Percentiles rank a stretch among this genome's conserved stretches.
These are phyloP conservation scores for Kwoniella europaea DNA, from an alignment of 768 basidiomycete species.

Conservation along the genomic window DNA sequence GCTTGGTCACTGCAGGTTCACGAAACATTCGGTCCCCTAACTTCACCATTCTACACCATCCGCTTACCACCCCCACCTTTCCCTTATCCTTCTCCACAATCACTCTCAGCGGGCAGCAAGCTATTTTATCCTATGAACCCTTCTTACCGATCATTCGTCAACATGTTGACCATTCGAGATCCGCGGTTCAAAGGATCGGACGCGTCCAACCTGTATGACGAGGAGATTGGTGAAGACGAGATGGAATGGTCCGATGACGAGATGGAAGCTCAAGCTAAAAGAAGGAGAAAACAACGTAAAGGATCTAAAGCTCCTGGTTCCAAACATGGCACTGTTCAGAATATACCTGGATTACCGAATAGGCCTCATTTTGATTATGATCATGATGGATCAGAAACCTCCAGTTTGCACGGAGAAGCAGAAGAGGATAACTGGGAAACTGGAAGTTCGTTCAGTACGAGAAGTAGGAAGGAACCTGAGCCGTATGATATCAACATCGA, in stretches of 20 bases:
- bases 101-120: conserved; percentile 55
- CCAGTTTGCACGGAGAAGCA: conserved; percentile 34
- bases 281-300: conserved; percentile 61
- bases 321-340: neutral
- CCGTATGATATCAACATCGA: conserved; percentile 44
- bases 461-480: conserved; percentile 40
- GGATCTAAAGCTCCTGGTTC: conserved; percentile 5
- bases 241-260: conserved; percentile 96
- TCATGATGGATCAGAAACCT: conserved; percentile 34
- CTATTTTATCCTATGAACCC: conserved; percentile 82
- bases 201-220: conserved; percentile 91
- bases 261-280: conserved; percentile 75
- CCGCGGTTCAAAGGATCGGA: conserved; percentile 78
- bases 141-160: conserved; percentile 74
- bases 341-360: conserved; percentile 31
- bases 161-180: conserved; percentile 70
- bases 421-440: conserved; percentile 19
- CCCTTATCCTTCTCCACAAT: conserved; percentile 44
- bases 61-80: conserved; percentile 71
- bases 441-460: conserved; percentile 30
- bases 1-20: conserved; percentile 66
- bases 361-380: conserved; percentile 54
- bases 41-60: conserved; percentile 86
- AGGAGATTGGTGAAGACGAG: conserved; percentile 88
- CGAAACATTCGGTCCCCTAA: conserved; percentile 94